phyloP scores from a whole-genome alignment of 176 grass and related monocot genomes.

The Triticum urartu region DNA sequence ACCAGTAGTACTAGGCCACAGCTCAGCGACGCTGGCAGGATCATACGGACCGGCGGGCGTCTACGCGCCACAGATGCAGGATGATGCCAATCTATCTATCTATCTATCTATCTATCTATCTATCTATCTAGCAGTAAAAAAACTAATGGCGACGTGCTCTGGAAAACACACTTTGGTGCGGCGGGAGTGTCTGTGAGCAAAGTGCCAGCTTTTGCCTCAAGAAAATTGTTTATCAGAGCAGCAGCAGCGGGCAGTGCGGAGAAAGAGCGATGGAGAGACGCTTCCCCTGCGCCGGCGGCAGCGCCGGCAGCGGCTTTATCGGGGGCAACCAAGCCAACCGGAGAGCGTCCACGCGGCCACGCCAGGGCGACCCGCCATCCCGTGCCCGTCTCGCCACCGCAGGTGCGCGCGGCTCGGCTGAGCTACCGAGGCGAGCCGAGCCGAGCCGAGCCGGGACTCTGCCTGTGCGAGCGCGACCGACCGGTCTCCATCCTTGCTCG shows the following conservation, averaged over 20 bases:
- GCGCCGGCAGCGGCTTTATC: constrained; percentile 47
- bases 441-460: no score
- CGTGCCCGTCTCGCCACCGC: no score
- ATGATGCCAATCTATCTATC: no score
- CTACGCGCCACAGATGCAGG: not conserved
- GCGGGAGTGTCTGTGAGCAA: not conserved
- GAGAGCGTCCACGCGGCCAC: not conserved
- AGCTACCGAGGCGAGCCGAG: not conserved
- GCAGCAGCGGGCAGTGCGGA: not conserved
- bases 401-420: not conserved
- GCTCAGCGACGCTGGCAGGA: not conserved
- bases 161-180: not conserved
- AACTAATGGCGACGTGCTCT: no score
- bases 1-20: not conserved
- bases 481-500: not conserved
- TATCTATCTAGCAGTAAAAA: no score
- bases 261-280: not conserved
- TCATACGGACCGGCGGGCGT: not conserved
- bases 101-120: no score
- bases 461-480: not conserved
- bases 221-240: not conserved
- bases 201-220: not conserved
- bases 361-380: not conserved
- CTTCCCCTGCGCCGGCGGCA: constrained; percentile 34
- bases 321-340: constrained; percentile 29